Conservation (phyloP, 208 protist species). For the Leptomonas seymouri region DNA sequence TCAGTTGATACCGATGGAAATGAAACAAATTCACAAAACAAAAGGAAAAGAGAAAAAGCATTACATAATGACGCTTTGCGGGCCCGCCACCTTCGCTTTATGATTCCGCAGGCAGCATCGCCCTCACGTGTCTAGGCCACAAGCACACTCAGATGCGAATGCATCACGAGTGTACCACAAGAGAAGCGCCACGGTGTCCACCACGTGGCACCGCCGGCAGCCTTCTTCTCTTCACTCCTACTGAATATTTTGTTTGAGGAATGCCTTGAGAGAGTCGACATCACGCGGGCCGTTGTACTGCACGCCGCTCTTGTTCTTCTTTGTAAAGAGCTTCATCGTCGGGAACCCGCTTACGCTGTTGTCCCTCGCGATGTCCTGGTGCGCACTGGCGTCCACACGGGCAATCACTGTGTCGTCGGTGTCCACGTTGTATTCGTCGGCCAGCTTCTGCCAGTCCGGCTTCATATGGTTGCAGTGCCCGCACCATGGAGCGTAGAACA, state of each 20-base stretch:
- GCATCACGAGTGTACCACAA: neutral
- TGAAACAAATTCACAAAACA: too few species aligned
- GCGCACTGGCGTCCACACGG: conserved; percentile 61
- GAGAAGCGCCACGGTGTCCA: too few species aligned
- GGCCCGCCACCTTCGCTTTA: too few species aligned
- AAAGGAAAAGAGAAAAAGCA: too few species aligned
- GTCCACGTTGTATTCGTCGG: conserved; percentile 42
- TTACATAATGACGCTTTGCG: too few species aligned
- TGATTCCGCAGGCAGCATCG: too few species aligned
- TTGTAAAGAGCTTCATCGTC: conserved; percentile 89
- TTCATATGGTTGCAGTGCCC: conserved; percentile 95
- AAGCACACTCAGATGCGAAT: too few species aligned
- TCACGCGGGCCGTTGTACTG: conserved; percentile 70
- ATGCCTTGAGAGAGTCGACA: conserved; percentile 43
- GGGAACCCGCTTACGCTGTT: conserved; percentile 83
- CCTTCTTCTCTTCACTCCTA: conserved; percentile 3
- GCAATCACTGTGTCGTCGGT: conserved; percentile 74
- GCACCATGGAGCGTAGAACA: conserved; percentile 98
- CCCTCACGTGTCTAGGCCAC: too few species aligned
- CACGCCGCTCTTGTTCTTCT: conserved; percentile 70
- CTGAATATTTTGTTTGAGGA: conserved; percentile 41
- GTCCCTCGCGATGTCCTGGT: conserved; percentile 50
- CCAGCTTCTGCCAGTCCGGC: conserved; percentile 83
- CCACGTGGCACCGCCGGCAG: too few species aligned
- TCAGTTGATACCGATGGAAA: too few species aligned